These are phyloP conservation scores for Plasmodium sp. DNA, from an alignment of 169 alveolate genomes.

Conservation along the genomic window DNA sequence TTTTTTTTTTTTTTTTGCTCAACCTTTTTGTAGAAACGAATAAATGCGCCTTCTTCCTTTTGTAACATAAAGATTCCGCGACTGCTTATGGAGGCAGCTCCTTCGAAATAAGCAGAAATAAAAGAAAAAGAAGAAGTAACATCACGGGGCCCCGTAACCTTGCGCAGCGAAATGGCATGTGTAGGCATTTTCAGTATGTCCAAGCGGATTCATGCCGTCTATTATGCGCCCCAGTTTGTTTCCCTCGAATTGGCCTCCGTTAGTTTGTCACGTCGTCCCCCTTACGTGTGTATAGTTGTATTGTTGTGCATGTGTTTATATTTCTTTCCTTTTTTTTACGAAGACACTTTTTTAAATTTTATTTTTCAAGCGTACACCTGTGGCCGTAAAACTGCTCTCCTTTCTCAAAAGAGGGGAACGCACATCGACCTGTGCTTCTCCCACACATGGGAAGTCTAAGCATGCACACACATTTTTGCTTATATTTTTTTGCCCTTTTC, in stretches of 20 bases:
- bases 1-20: not conserved
- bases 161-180: not conserved
- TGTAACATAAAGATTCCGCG: not conserved
- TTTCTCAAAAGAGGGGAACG: not conserved
- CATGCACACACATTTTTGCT: not conserved
- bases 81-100: not conserved
- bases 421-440: not conserved
- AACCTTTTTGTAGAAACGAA: not conserved
- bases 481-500: not conserved
- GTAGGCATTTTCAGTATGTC: not conserved
- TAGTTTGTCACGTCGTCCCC: not conserved
- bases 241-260: not conserved
- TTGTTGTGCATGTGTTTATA: not conserved
- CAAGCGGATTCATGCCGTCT: not conserved
- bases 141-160: not conserved
- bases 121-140: not conserved
- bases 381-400: not conserved
- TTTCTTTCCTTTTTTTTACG: not conserved
- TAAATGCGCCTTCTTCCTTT: not conserved
- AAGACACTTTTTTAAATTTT: not conserved
- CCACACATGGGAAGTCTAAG: not conserved
- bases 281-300: not conserved
- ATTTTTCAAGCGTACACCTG: not conserved
- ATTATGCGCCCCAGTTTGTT: not conserved
- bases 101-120: not conserved